phyloP scores from a whole-genome alignment of 2,329 filamentous ascomycete genomes.

The Talaromyces sp. region DNA sequence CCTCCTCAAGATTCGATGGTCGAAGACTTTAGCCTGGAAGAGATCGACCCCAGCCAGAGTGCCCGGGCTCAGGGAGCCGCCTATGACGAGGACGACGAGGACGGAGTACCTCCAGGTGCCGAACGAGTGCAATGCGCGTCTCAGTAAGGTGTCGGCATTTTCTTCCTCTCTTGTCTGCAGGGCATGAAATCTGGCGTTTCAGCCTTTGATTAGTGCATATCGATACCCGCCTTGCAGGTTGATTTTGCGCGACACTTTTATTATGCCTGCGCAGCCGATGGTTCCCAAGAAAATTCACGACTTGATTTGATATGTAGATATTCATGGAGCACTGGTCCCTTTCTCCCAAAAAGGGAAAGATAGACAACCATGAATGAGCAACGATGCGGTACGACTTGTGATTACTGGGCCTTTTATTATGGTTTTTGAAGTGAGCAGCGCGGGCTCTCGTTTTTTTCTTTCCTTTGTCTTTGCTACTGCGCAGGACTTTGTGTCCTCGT shows the following conservation, averaged over 20 bases:
- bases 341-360: background rate
- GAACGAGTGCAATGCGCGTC: conserved; percentile 49
- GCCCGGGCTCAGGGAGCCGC: conserved; percentile 57
- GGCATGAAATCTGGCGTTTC: background rate
- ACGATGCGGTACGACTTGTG: background rate
- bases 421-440: background rate
- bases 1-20: conserved; percentile 84
- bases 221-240: background rate
- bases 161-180: background rate
- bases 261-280: background rate
- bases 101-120: conserved; percentile 41
- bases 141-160: conserved; percentile 29
- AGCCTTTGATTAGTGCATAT: background rate
- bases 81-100: conserved; percentile 64
- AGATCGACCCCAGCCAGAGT: conserved; percentile 65
- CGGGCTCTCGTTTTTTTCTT: background rate
- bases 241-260: background rate
- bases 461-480: background rate
- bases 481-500: background rate
- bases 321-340: background rate
- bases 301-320: background rate
- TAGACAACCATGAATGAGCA: background rate
- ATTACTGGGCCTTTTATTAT: background rate
- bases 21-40: conserved; percentile 81
- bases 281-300: background rate